phyloP scores from a whole-genome alignment of 2,329 filamentous ascomycete genomes.

The Alternaria metachromatica region DNA sequence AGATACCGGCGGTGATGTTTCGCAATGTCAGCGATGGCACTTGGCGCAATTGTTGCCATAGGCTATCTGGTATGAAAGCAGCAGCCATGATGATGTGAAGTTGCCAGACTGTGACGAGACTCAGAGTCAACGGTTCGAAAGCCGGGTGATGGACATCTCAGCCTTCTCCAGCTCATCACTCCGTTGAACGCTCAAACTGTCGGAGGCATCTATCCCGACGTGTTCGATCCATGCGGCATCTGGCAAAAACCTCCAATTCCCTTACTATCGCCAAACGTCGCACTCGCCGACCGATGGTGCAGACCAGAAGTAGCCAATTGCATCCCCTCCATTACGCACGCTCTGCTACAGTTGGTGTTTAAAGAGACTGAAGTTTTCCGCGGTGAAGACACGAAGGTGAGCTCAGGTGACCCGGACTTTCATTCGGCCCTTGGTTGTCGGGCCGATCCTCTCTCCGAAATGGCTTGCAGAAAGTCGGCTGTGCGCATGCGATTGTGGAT shows the following conservation, averaged over 20 bases:
- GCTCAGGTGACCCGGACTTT: background rate
- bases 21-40: background rate
- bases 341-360: background rate
- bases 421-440: slow-evolving; percentile 6
- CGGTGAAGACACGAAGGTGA: background rate
- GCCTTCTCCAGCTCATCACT: background rate
- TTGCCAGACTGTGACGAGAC: background rate
- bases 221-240: background rate
- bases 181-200: background rate
- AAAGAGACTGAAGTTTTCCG: background rate
- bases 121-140: background rate
- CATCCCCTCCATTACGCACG: background rate
- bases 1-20: background rate
- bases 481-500: background rate
- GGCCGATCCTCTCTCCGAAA: background rate
- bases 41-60: background rate
- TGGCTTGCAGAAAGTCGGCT: background rate
- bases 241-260: background rate
- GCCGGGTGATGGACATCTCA: background rate
- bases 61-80: background rate
- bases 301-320: background rate
- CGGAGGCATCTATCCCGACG: background rate
- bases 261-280: background rate
- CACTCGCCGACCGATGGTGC: background rate
- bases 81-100: background rate